phyloP scores from a whole-genome alignment of 2,329 filamentous ascomycete species.

The Rhynchosporium graminicola region DNA sequence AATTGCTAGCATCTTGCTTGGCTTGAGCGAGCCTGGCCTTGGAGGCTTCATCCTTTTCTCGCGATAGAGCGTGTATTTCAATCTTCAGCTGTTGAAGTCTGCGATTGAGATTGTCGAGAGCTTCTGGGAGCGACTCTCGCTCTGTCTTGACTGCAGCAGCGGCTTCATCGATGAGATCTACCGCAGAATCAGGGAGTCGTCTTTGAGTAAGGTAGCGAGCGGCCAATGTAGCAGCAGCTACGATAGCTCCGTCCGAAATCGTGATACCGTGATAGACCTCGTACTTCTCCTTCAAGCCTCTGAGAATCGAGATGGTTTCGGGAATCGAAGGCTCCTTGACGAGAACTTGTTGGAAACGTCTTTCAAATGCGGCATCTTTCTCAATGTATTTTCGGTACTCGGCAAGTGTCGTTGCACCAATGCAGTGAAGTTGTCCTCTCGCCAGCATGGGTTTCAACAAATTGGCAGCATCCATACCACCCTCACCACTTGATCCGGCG shows the following conservation, averaged over 20 bases:
- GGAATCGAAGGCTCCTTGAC: slow-evolving; percentile 89
- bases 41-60: slow-evolving; percentile 93
- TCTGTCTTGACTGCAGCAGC: slow-evolving; percentile 95
- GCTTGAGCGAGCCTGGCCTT: slow-evolving; percentile 79
- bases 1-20: slow-evolving; percentile 88
- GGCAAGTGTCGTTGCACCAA: slow-evolving; percentile 90
- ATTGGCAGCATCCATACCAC: slow-evolving; percentile 98
- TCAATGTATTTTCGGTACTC: slow-evolving; percentile 99
- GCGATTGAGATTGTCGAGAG: slow-evolving; percentile 91
- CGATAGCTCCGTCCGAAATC: slow-evolving; percentile 91
- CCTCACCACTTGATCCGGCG: slow-evolving; percentile 89
- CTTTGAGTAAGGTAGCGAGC: slow-evolving; percentile 90
- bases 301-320: slow-evolving; percentile 96
- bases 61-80: slow-evolving; percentile 91
- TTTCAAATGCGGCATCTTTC: slow-evolving; percentile 96
- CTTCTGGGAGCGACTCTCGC: slow-evolving; percentile 93
- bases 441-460: slow-evolving; percentile 98
- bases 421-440: slow-evolving; percentile 94
- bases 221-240: slow-evolving; percentile 86
- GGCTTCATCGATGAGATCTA: slow-evolving; percentile 94
- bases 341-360: slow-evolving; percentile 96
- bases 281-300: slow-evolving; percentile 96
- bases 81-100: slow-evolving; percentile 90
- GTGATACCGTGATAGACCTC: slow-evolving; percentile 98
- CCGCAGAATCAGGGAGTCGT: slow-evolving; percentile 91